Evolutionary conservation across 164 flowering plant genomes (phyloP), one percentile per base, ranked within the genome.

Genomic region (Vitis riparia): DNA sequence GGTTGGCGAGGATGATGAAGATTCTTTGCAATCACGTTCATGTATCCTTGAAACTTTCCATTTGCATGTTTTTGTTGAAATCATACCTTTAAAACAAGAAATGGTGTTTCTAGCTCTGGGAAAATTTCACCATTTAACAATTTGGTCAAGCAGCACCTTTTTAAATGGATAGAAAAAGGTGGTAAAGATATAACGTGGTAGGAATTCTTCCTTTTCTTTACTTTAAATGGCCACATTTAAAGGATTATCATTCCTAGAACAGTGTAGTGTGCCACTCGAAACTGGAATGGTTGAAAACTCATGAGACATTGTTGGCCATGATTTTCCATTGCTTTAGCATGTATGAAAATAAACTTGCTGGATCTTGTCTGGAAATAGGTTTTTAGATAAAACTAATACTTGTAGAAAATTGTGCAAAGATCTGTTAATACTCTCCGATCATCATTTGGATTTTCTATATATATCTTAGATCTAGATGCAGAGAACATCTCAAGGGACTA

Each of bases 401-500:
- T 37, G 5, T 6, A 37, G 6, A 37, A 37, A 37, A 23, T 23
- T 23, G 27, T 23, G 44, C 7, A 37, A 37, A 37, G 7, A 37
- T 37, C 44, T 37, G 44, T 3, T 37, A 17, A 23, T 23, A 2
- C 27, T 23, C 27, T 23, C 27, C 27, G 27, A 27, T 9, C 47
- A 63, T 27, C 51, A 32, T 23, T 65, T 55, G 65, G 44, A 51
- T 80, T 84, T 81, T 86, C 88, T 79, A 77, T 76, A 80, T 64
- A 51, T 37, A 37, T 37, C 27, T 14, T 73, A 85, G 91, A 85
- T 81, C 49, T 79, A 11, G 71, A 72, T 65, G 81, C 77, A 72
- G 87, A 86, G 60, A 87, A 79, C 68, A 72, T 83, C 72, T 86
- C 92, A 27, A 85, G 79, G 68, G 83, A 78, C 80, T 89, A 89